A percentile compares a stretch with the other conserved stretches of the same genome.
Conservation (phyloP, 2,329 filamentous ascomycete species). For the Aspergillus tanneri region DNA sequence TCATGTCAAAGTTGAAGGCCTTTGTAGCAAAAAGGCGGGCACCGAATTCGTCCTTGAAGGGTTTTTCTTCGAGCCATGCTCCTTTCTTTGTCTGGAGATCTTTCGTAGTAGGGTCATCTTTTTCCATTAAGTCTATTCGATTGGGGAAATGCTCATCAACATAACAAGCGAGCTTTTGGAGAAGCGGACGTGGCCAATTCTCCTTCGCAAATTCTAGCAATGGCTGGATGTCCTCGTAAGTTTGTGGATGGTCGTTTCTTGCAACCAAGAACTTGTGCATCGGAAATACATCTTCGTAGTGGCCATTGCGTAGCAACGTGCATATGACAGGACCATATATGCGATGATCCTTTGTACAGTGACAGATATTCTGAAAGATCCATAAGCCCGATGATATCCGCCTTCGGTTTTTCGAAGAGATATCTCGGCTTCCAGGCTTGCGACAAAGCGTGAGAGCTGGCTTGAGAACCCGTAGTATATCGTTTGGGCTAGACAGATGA, state of each 20-base stretch:
- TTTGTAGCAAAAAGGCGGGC: slow-evolving; percentile 79
- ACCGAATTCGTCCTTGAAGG: slow-evolving; percentile 67
- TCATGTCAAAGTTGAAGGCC: slow-evolving; percentile 69
- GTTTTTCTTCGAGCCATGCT: slow-evolving; percentile 37
- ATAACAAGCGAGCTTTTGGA: slow-evolving; percentile 23
- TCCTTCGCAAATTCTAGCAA: slow-evolving; percentile 42
- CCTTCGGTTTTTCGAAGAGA: slow-evolving; percentile 7
- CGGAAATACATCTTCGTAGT: slow-evolving; percentile 40
- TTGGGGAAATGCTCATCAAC: slow-evolving; percentile 18
- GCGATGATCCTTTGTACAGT: slow-evolving; percentile 34
- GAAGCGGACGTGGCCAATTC: slow-evolving; percentile 30
- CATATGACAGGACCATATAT: slow-evolving; percentile 48
- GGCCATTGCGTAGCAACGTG: slow-evolving; percentile 38
- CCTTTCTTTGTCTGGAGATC: slow-evolving; percentile 2
- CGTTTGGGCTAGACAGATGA: slow-evolving; percentile 31
- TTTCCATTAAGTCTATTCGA: slow-evolving; percentile 10
- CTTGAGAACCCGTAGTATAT: slow-evolving; percentile 32
- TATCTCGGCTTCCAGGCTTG: slow-evolving; percentile 18
- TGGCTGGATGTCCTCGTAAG: slow-evolving; percentile 38
- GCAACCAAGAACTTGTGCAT: slow-evolving; percentile 50
- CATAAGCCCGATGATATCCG: slow-evolving; percentile 26
- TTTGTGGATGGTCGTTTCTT: slow-evolving; percentile 44
- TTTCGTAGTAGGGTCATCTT: slow-evolving; percentile 11
- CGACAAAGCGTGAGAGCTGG: slow-evolving; percentile 26
- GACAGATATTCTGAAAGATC: slow-evolving; percentile 46